These are phyloP conservation scores for Ceriops tagal DNA, from an alignment of 345 rosid species.

Conservation along the genomic window DNA sequence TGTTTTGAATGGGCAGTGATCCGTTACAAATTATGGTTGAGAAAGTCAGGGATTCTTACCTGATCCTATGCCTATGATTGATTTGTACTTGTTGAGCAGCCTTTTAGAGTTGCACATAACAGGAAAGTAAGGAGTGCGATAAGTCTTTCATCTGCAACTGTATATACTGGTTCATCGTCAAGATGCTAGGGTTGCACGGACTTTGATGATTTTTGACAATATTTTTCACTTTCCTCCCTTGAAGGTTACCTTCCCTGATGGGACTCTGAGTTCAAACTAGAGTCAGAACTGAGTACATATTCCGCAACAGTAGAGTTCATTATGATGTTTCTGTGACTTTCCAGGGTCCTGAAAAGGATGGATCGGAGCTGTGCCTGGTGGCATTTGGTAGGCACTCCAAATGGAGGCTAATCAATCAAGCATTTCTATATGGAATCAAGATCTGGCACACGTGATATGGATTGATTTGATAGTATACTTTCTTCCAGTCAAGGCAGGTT, in stretches of 20 bases:
- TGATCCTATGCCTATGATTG: too few species aligned
- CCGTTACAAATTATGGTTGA: too few species aligned
- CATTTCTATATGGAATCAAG: constrained; percentile 1
- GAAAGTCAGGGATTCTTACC: too few species aligned
- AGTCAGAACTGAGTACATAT: not conserved
- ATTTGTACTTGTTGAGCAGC: too few species aligned
- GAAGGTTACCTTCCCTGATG: not conserved
- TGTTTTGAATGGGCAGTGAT: too few species aligned
- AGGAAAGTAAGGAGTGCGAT: too few species aligned
- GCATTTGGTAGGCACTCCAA: not conserved
- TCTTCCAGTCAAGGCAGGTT: not conserved
- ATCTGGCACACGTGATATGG: not conserved
- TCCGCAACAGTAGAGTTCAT: not conserved
- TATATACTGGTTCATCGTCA: too few species aligned
- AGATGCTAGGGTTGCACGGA: too few species aligned
- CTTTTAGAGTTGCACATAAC: too few species aligned
- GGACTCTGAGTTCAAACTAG: not conserved
- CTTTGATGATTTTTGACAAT: too few species aligned
- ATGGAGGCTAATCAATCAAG: not conserved
- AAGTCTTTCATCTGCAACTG: too few species aligned
- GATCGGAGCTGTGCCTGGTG: not conserved
- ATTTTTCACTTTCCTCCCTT: not conserved
- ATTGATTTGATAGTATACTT: not conserved
- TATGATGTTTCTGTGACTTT: not conserved
- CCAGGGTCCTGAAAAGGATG: not conserved